Conservation (phyloP, 2,329 filamentous ascomycete genomes). For the Tolypocladium paradoxum region DNA sequence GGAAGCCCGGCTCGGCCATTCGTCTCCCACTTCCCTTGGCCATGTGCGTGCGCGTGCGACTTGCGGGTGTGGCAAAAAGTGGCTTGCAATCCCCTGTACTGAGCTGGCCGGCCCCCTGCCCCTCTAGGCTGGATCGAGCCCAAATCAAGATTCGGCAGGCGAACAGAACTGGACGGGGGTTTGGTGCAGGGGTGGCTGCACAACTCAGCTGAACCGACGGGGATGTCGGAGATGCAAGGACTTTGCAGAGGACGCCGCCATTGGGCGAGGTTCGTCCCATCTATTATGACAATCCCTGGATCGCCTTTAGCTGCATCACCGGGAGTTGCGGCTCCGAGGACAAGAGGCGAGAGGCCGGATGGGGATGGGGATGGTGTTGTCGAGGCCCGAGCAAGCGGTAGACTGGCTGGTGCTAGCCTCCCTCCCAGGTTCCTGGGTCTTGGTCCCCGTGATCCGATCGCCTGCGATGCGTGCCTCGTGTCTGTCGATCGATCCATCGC, state of each 20-base stretch:
- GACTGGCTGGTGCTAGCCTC: not conserved
- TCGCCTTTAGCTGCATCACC: not conserved
- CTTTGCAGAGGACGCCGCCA: not conserved
- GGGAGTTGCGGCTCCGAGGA: not conserved
- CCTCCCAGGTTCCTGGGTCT: not conserved
- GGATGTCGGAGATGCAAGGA: not conserved
- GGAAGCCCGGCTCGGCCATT: not conserved
- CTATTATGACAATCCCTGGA: not conserved
- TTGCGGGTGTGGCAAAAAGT: not conserved
- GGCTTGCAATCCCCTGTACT: not conserved
- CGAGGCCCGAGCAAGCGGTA: not conserved
- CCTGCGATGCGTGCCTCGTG: not conserved
- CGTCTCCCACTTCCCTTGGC: not conserved
- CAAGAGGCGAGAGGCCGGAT: not conserved
- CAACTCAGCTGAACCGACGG: conserved; percentile 2
- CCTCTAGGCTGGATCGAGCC: not conserved
- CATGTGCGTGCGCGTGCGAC: not conserved
- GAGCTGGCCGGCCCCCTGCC: not conserved
- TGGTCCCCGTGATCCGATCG: not conserved
- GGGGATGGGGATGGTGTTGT: not conserved
- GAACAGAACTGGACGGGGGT: not conserved
- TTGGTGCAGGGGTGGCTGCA: not conserved
- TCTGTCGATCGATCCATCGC: not conserved
- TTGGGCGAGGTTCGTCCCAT: not conserved
- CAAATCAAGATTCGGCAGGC: conserved; percentile 6